These are phyloP conservation scores for Haematococcus lacustris DNA, from an alignment of 139 green algal genomes.

Conservation along the genomic window DNA sequence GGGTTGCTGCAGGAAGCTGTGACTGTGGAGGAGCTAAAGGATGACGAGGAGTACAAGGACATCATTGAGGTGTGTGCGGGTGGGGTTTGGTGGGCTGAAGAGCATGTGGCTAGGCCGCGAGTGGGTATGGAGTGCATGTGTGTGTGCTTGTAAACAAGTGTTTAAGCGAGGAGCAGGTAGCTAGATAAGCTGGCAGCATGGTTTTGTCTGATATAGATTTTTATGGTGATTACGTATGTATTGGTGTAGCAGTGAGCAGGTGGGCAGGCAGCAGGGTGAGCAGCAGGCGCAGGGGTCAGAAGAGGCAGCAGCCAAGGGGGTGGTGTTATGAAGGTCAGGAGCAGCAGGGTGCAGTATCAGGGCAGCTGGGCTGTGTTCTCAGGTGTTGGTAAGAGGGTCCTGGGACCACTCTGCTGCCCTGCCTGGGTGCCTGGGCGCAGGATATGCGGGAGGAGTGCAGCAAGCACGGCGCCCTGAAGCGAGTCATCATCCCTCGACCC, in stretches of 20 bases:
- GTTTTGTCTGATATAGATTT: too few relatives aligned
- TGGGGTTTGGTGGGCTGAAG: background rate
- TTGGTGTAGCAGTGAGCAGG: too few relatives aligned
- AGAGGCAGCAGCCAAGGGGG: background rate
- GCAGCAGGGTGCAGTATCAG: background rate
- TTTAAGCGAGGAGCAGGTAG: too few relatives aligned
- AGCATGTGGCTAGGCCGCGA: too few relatives aligned
- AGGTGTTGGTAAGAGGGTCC: background rate
- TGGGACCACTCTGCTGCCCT: too few relatives aligned
- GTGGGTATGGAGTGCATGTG: background rate
- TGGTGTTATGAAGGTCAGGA: background rate
- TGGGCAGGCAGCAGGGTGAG: too few relatives aligned
- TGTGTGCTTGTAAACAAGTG: background rate
- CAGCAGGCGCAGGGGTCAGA: too few relatives aligned
- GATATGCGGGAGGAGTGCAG: conserved; percentile 50
- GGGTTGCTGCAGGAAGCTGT: conserved; percentile 48
- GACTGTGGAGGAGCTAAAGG: conserved; percentile 73
- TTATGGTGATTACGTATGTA: too few relatives aligned
- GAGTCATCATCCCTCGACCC: conserved; percentile 69
- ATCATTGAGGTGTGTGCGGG: conserved; percentile 68
- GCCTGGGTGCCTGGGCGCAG: conserved; percentile 8
- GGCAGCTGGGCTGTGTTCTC: background rate
- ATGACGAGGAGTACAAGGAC: conserved; percentile 85
- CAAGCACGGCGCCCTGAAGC: conserved; percentile 35
- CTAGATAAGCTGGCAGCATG: too few relatives aligned